Percentiles rank a stretch among this genome's conserved stretches.
These are phyloP conservation scores for Tricholoma sp. DNA, from an alignment of 768 basidiomycete species.

Conservation along the genomic window DNA sequence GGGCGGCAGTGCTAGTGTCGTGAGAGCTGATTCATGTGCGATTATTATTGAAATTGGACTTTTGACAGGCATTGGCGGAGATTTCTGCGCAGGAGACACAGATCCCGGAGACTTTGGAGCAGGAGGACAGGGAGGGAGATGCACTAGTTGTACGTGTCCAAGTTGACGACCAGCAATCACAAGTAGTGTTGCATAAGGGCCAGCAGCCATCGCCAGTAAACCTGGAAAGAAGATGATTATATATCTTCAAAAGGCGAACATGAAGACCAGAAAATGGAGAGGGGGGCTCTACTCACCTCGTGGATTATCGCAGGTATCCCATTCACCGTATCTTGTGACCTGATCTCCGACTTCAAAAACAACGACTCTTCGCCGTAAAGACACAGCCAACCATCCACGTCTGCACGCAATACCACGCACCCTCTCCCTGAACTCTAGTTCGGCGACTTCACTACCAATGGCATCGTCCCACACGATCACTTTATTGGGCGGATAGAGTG, in stretches of 20 bases:
- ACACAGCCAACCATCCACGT: conserved; percentile 81
- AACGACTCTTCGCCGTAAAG: conserved; percentile 73
- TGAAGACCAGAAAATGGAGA: not conserved
- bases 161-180: conserved; percentile 81
- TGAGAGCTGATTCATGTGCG: conserved; percentile 77
- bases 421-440: conserved; percentile 83
- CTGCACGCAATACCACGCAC: conserved; percentile 78
- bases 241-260: not conserved
- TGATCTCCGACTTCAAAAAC: conserved; percentile 66
- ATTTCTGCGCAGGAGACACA: conserved; percentile 45
- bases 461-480: conserved; percentile 88
- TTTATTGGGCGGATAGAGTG: conserved; percentile 88
- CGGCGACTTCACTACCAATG: conserved; percentile 71
- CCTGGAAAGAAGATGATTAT: conserved; percentile 33
- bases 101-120: conserved; percentile 51
- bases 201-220: conserved; percentile 76
- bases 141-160: conserved; percentile 85
- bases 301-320: conserved; percentile 86
- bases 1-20: conserved; percentile 70
- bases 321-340: conserved; percentile 64
- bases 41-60: conserved; percentile 76
- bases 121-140: conserved; percentile 76
- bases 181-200: conserved; percentile 72
- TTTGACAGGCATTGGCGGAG: conserved; percentile 52
- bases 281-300: conserved; percentile 46